Conservation (phyloP, 768 basidiomycete species). For the Auriscalpium microsporum region DNA sequence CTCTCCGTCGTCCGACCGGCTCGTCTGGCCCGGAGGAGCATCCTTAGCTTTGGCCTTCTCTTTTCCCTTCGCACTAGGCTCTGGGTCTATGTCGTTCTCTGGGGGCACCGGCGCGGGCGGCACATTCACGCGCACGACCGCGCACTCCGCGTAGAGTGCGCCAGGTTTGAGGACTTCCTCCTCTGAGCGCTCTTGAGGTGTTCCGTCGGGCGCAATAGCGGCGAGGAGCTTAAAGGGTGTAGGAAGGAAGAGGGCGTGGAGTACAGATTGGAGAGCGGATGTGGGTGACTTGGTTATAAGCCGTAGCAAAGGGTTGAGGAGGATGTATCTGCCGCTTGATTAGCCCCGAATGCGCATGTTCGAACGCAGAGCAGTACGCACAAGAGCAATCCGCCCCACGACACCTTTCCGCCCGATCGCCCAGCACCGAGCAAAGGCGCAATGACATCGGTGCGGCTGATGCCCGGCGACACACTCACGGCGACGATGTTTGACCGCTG, state of each 20-base stretch:
- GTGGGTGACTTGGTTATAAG: constrained; percentile 62
- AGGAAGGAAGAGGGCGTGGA: constrained; percentile 77
- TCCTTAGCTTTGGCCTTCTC: constrained; percentile 11
- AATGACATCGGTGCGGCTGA: constrained; percentile 64
- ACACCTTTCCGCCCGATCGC: constrained; percentile 27
- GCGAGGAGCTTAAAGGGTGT: constrained; percentile 60
- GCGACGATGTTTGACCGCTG: constrained; percentile 71
- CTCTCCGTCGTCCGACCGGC: constrained; percentile 54
- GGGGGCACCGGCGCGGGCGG: constrained; percentile 14
- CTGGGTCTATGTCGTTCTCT: constrained; percentile 14
- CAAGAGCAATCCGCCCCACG: constrained; percentile 40
- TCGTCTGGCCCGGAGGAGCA: constrained; percentile 22
- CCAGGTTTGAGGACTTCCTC: constrained; percentile 73
- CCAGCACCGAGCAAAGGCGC: constrained; percentile 46
- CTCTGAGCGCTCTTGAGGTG: constrained; percentile 3
- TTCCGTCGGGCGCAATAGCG: constrained; percentile 14
- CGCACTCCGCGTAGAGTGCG: constrained; percentile 69
- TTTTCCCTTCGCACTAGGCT: constrained; percentile 14
- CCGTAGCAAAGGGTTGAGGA: constrained; percentile 58
- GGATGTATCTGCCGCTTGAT: constrained; percentile 43
- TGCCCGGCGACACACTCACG: constrained; percentile 66
- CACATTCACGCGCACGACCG: constrained; percentile 35
- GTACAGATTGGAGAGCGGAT: constrained; percentile 61
- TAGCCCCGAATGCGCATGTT: background rate
- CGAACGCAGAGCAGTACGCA: constrained; percentile 25